phyloP scores from a whole-genome alignment of 306 rosid genomes.

The Lablab purpureus region DNA sequence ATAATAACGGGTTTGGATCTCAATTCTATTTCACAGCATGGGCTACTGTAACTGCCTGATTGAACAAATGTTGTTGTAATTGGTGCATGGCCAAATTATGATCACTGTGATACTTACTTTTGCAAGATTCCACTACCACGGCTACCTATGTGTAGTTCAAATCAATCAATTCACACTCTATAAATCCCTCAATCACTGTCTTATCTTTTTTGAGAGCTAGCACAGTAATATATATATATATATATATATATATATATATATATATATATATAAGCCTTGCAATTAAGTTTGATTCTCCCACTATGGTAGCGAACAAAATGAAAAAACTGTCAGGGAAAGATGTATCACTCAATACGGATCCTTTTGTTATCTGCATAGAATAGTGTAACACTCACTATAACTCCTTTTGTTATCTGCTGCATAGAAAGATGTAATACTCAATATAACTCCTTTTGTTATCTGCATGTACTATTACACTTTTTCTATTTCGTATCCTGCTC shows the following conservation, averaged over 20 bases:
- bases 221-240: background rate
- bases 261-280: background rate
- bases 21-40: conserved; percentile 19
- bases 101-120: conserved; percentile 10
- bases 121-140: conserved; percentile 26
- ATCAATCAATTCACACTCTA: conserved; percentile 25
- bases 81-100: conserved; percentile 26
- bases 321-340: conserved; percentile 11
- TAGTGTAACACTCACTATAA: background rate
- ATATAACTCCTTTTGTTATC: conserved; percentile 4
- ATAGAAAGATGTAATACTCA: background rate
- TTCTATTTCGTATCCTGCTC: conserved; percentile 4
- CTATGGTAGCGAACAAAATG: conserved; percentile 22
- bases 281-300: background rate
- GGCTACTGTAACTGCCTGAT: background rate
- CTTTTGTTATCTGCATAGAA: background rate
- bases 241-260: background rate
- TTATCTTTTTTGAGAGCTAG: conserved; percentile 8
- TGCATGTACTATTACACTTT: conserved; percentile 11
- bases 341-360: background rate
- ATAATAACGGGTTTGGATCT: background rate
- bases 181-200: conserved; percentile 31
- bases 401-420: conserved; percentile 13
- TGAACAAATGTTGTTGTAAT: conserved; percentile 19
- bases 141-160: conserved; percentile 28